phyloP scores from a whole-genome alignment of 2,329 filamentous ascomycete species.

The Cladosporium velox region DNA sequence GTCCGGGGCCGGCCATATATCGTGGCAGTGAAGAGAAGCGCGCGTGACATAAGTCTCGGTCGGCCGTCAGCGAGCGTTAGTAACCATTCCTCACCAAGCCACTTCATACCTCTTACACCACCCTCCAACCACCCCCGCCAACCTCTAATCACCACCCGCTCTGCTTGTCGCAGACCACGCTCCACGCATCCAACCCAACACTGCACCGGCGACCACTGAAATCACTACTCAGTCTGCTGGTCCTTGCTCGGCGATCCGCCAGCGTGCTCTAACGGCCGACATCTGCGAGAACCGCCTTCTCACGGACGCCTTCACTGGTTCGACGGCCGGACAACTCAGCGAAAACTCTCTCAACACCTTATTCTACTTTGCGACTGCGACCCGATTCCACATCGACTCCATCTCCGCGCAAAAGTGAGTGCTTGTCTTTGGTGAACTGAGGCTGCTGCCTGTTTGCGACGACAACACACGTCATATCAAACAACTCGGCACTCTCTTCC shows the following conservation, averaged over 20 bases:
- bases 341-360: slow-evolving; percentile 15
- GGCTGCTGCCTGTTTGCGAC: slow-evolving; percentile 21
- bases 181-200: slow-evolving; percentile 11
- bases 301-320: slow-evolving; percentile 67
- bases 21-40: neutral
- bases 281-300: slow-evolving; percentile 37
- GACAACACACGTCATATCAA: slow-evolving; percentile 20
- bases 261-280: slow-evolving; percentile 28
- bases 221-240: slow-evolving; percentile 11
- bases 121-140: slow-evolving; percentile 22
- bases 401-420: slow-evolving; percentile 21
- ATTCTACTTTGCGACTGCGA: slow-evolving; percentile 22
- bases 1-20: neutral
- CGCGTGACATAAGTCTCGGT: neutral
- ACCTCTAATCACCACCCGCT: slow-evolving; percentile 25
- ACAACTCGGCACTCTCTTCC: neutral
- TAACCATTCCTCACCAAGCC: neutral
- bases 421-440: slow-evolving; percentile 27
- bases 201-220: slow-evolving; percentile 15
- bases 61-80: neutral
- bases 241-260: slow-evolving; percentile 14
- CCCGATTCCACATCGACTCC: slow-evolving; percentile 22
- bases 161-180: slow-evolving; percentile 32
- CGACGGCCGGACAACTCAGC: slow-evolving; percentile 32
- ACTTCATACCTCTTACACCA: slow-evolving; percentile 12